Evolutionary conservation across 75 land plant genomes (phyloP), one percentile per base, ranked within the genome.

Genomic region (Pinus taeda): DNA sequence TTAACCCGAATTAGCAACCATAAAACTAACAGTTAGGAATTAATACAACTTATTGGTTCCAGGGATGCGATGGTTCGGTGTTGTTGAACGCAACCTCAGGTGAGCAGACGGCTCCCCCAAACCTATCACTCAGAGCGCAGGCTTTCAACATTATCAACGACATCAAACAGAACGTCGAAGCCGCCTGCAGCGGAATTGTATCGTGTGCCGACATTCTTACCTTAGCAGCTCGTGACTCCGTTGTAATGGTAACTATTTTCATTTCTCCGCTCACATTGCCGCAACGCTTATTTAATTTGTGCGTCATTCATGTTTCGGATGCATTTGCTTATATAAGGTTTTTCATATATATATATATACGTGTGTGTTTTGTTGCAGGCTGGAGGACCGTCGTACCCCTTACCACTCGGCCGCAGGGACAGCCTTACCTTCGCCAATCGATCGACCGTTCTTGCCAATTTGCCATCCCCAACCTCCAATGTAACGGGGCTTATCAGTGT

Each of bases 41-140:
- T 9, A 49, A 49, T 49, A 49, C 2, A 9, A 9, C 55, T 49
- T 49, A 9, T 49, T 49, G 55, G n/a, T 55, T 81, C 36, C 57
- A 87, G 89, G 90, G 90, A 12, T 88, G 90, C 57, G 90, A 88
- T 57, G 90, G 49, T 14, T 88, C 90, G 13, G 90, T 88, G 58
- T 22, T 88, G 78, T 75, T 88, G 12, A 85, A 82, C 57, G 85
- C 83, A 67, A 61, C 85, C 9, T 75, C 85, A 3, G 77, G 85
- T 20, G 95, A 88, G 75, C 65, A 85, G 55, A 59, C 37, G 3
- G 82, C 90, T 15, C 65, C 67, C 0, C 90, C 90, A 4, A 88
- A 88, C 56, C 62, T 80, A 59, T 79, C 77, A 49, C 71, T 88
- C 76, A 69, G 90, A 61, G 76, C 80, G 17, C 33, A 64, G 66